These are phyloP conservation scores for Oidiodendron maius DNA, from an alignment of 495 filamentous ascomycete genomes.

Conservation along the genomic window DNA sequence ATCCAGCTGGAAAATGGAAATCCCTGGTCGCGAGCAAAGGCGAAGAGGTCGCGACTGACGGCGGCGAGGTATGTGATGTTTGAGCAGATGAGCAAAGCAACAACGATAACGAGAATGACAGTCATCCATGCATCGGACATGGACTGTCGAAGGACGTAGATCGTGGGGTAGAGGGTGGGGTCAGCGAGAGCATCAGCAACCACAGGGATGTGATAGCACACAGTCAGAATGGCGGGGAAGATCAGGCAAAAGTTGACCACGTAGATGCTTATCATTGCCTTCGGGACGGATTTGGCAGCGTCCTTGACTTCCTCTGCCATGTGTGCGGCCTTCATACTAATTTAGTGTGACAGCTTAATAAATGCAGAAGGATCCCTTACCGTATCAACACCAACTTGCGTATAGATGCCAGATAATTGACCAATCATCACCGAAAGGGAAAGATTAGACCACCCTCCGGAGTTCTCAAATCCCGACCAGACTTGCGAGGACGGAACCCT, in stretches of 20 bases:
- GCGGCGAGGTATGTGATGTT: conserved; percentile 45
- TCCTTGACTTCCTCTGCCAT: conserved; percentile 46
- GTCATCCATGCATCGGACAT: conserved; percentile 38
- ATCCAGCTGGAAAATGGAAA: conserved; percentile 15
- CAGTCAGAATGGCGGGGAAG: conserved; percentile 42
- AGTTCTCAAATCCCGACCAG: conserved; percentile 37
- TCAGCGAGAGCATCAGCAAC: conserved; percentile 31
- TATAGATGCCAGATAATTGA: conserved; percentile 10
- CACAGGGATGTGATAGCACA: no score
- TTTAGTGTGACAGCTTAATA: background rate
- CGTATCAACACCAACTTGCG: conserved; percentile 31
- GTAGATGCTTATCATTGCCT: conserved; percentile 44
- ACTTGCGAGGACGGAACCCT: conserved; percentile 23
- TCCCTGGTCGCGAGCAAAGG: conserved; percentile 41
- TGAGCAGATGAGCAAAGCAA: conserved; percentile 38
- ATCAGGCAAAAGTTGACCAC: conserved; percentile 43
- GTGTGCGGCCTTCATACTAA: background rate
- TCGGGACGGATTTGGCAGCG: conserved; percentile 39
- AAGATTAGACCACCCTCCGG: conserved; percentile 36
- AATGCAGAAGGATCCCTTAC: conserved; percentile 13
- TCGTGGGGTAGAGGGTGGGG: conserved; percentile 46
- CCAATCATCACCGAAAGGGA: conserved; percentile 21
- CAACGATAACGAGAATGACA: conserved; percentile 39
- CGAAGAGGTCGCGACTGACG: conserved; percentile 48
- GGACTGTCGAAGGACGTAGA: conserved; percentile 44